A percentile compares a stretch with the other conserved stretches of the same genome.
Evolutionary conservation across 202 grass and related monocot genomes (phyloP).

Genomic region (Brachypodium distachyon): DNA sequence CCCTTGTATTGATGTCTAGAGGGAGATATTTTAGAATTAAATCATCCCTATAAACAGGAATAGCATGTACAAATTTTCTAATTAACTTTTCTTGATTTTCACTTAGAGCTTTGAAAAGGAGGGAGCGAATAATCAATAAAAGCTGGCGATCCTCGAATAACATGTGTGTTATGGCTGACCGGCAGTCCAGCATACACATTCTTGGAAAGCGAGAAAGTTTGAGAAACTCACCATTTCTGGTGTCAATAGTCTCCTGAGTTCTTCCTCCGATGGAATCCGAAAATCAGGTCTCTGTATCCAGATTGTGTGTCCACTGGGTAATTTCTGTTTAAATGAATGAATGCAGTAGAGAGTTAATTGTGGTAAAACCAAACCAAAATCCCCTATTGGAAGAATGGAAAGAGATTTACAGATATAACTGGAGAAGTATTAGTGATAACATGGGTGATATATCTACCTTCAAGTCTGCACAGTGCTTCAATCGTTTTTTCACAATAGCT

Average conservation of each 20-base stretch:
- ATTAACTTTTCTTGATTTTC: background rate
- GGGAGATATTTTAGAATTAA: background rate
- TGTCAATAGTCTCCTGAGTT: constrained; percentile 64
- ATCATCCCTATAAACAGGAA: background rate
- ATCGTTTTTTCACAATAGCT: constrained; percentile 64
- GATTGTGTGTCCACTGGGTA: constrained; percentile 39
- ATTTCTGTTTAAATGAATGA: constrained; percentile 53
- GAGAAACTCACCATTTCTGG: constrained; percentile 84
- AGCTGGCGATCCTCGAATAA: background rate
- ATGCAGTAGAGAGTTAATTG: constrained; percentile 5
- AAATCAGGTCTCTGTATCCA: constrained; percentile 72
- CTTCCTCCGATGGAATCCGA: constrained; percentile 87
- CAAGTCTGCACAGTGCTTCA: constrained; percentile 90
- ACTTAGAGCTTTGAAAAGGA: background rate
- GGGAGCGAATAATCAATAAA: background rate
- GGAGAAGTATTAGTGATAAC: background rate
- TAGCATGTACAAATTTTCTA: background rate
- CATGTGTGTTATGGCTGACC: background rate
- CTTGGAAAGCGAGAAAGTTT: background rate
- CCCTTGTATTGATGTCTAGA: background rate
- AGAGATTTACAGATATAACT: background rate
- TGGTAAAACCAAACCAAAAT: constrained; percentile 8
- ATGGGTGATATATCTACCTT: constrained; percentile 36
- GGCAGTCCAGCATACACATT: background rate
- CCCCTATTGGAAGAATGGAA: background rate